Evolutionary conservation across 2,329 filamentous ascomycete genomes (phyloP), one percentile per base, ranked within the genome.

Genomic region (Beauveria brongniartii): DNA sequence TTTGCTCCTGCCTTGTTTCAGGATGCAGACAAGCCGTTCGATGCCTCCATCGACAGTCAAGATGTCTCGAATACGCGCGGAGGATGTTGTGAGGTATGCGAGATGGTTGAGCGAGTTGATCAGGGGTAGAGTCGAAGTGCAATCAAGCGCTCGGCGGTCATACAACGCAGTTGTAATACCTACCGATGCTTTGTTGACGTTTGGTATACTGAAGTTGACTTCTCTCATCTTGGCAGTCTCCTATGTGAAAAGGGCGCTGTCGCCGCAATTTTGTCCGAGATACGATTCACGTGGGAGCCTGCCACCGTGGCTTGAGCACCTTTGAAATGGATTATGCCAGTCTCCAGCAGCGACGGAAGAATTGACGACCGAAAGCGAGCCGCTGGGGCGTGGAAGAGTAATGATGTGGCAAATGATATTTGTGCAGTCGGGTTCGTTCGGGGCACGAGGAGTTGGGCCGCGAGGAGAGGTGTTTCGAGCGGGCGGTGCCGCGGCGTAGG

Each of bases 21-120:
- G 84, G 71, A 99, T 97, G 82, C 92, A 97, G 72, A 99, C 91
- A 67, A 99, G 80, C 66, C 93, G 82, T 79, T 99, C 94, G 74
- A 99, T 94, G 64, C 94, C 94, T 75, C 94, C 94, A 89, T 99
- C 94, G 77, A 99, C 91, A 61, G 93, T 97, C 66, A 99, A 84
- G 65, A 99, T 99, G 73, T 99, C 94, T 69, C 94, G 87, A 74
- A 99, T 99, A 64, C 94, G 91, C 64, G 93, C 93, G 2, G 94
- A 99, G 3, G 94, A 97, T 34, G 94, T 97, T 62, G 94, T 99
- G 68, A 99, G 89, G 73, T 99, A 97, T 66, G 94, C 93, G 67
- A 99, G 90, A 74, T 99, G 94, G 77, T 97, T 99, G 72, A 99
- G 87, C 0, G 94, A 99, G 81, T 97, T 99, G 80, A 99, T 97